Conservation (phyloP, 2,329 filamentous ascomycete genomes). For the Lecanicillium sp. region DNA sequence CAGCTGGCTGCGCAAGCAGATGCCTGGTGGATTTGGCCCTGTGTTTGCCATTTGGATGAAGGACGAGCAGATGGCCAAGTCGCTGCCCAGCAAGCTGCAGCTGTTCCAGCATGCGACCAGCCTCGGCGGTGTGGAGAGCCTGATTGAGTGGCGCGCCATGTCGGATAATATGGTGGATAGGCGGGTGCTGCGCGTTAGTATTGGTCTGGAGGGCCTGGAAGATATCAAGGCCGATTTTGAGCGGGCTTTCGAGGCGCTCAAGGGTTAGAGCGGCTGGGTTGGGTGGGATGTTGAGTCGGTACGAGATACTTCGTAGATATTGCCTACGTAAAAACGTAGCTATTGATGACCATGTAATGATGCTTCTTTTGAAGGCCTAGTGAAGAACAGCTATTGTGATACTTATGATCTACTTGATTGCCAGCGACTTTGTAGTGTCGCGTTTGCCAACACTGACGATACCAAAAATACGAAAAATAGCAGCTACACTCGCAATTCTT, state of each 20-base stretch:
- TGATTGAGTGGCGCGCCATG: slow-evolving; percentile 96
- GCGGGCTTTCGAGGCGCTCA: slow-evolving; percentile 54
- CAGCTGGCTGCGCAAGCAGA: slow-evolving; percentile 75
- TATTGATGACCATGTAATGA: no score
- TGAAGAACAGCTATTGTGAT: no score
- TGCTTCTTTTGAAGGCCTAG: no score
- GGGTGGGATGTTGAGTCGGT: no score
- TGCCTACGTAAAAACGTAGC: no score
- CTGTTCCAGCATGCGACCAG: slow-evolving; percentile 95
- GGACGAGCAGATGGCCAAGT: slow-evolving; percentile 51
- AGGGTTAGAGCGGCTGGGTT: background rate
- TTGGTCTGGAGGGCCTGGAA: slow-evolving; percentile 81
- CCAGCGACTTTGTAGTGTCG: no score
- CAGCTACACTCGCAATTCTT: no score
- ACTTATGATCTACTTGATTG: no score
- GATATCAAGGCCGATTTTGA: slow-evolving; percentile 73
- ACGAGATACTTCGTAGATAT: no score
- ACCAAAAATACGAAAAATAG: no score
- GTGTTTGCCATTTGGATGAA: slow-evolving; percentile 73
- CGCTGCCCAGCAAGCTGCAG: slow-evolving; percentile 67
- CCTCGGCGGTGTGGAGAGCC: slow-evolving; percentile 84
- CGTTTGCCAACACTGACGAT: no score
- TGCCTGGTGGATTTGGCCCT: slow-evolving; percentile 84
- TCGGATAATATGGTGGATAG: slow-evolving; percentile 66
- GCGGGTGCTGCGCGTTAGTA: slow-evolving; percentile 68